phyloP scores from a whole-genome alignment of 1,284 basidiomycete species.

The Tremellales sp. region DNA sequence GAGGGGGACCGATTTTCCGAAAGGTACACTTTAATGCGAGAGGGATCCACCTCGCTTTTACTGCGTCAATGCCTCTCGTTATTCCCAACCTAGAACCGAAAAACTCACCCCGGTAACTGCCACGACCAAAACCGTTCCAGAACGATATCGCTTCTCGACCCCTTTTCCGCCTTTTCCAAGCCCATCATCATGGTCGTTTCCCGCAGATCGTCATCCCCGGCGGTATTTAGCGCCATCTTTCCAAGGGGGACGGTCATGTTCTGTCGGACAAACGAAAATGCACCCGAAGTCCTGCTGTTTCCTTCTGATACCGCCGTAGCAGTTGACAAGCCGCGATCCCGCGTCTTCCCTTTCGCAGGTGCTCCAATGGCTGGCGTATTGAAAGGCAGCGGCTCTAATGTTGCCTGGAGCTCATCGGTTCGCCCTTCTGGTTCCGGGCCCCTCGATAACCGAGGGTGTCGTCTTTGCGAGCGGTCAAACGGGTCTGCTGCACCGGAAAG shows the following conservation, averaged over 20 bases:
- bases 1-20: slow-evolving; percentile 29
- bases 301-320: slow-evolving; percentile 12
- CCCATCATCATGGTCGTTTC: slow-evolving; percentile 49
- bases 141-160: slow-evolving; percentile 36
- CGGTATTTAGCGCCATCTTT: slow-evolving; percentile 55
- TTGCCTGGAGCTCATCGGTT: slow-evolving; percentile 30
- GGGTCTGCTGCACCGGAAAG: slow-evolving; percentile 26
- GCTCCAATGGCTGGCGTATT: slow-evolving; percentile 61
- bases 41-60: slow-evolving; percentile 48
- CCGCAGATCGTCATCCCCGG: slow-evolving; percentile 49
- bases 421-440: slow-evolving; percentile 13
- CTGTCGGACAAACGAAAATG: slow-evolving; percentile 15
- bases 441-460: slow-evolving; percentile 32
- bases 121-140: slow-evolving; percentile 36
- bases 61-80: slow-evolving; percentile 1
- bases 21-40: slow-evolving; percentile 40
- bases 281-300: slow-evolving; percentile 23
- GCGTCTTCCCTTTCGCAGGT: slow-evolving; percentile 33
- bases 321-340: slow-evolving; percentile 13
- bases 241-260: slow-evolving; percentile 39
- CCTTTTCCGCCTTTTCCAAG: slow-evolving; percentile 34
- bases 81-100: slow-evolving; percentile 6
- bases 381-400: slow-evolving; percentile 22
- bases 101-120: slow-evolving; percentile 32
- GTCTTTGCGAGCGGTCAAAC: slow-evolving; percentile 28